Evolutionary conservation across 2,329 filamentous ascomycete genomes (phyloP).

Genomic region (Cercospora zeae-maydis): DNA sequence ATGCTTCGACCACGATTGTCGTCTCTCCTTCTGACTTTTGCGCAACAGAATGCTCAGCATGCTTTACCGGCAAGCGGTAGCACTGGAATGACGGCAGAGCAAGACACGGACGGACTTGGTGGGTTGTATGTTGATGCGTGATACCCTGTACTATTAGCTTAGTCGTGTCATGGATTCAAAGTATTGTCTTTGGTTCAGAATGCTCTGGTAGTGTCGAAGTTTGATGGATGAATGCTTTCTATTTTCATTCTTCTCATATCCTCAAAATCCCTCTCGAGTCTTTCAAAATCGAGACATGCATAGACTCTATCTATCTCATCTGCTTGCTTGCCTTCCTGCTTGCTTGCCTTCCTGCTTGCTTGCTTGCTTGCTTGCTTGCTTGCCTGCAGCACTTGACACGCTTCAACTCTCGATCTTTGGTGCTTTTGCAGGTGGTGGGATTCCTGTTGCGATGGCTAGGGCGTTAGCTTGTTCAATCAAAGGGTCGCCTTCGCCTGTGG

Average conservation of each 20-base stretch:
- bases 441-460: conserved; percentile 23
- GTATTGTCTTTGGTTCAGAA: not conserved
- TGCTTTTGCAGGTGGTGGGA: conserved; percentile 12
- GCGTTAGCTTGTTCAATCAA: conserved; percentile 23
- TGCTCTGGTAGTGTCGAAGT: no score
- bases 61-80: not conserved
- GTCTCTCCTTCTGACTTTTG: not conserved
- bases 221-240: no score
- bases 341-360: no score
- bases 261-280: no score
- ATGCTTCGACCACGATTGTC: not conserved
- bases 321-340: not conserved
- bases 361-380: not conserved
- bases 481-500: conserved; percentile 14
- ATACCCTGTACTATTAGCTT: not conserved
- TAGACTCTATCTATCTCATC: not conserved
- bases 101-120: not conserved
- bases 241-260: not conserved
- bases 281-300: not conserved
- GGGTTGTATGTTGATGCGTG: not conserved
- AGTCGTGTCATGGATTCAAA: not conserved
- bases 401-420: not conserved
- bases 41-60: not conserved
- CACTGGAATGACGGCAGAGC: not conserved
- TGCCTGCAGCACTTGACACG: not conserved